These are phyloP conservation scores for Helotiales sp. DNA, from an alignment of 2,329 filamentous ascomycete species.

Conservation along the genomic window DNA sequence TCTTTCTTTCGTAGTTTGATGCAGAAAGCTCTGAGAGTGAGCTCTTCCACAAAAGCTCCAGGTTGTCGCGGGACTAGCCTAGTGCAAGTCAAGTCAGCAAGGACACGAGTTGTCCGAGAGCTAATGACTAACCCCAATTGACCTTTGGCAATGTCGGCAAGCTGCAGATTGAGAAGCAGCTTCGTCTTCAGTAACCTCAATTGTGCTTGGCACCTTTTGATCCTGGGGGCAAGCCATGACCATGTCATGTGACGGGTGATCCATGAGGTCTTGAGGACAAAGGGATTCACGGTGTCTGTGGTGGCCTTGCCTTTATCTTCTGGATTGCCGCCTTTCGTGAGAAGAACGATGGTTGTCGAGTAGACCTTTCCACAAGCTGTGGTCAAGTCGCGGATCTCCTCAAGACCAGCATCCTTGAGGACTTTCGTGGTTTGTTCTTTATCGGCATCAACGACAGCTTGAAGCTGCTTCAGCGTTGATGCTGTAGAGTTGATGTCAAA, in stretches of 20 bases:
- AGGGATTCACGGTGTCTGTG: background rate
- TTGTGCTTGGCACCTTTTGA: conserved; percentile 1
- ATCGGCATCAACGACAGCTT: background rate
- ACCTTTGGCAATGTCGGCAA: background rate
- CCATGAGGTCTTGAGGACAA: background rate
- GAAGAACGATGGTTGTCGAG: background rate
- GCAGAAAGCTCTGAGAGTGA: background rate
- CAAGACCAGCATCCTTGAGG: background rate
- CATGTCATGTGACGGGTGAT: background rate
- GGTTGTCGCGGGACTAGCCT: background rate
- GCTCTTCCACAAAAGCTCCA: conserved; percentile 3
- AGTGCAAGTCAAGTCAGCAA: background rate
- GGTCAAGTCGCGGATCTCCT: background rate
- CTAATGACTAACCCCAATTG: background rate
- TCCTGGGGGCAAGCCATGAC: conserved; percentile 1
- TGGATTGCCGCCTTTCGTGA: background rate
- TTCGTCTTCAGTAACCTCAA: conserved; percentile 6
- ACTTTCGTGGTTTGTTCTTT: background rate
- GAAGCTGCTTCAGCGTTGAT: conserved; percentile 20
- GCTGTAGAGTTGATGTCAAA: conserved; percentile 14
- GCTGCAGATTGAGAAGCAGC: background rate
- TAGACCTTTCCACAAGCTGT: background rate
- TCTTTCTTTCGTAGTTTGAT: background rate
- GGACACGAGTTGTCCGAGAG: background rate
- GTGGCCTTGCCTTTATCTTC: background rate